Conservation (phyloP, 2,329 filamentous ascomycete genomes). For the Macrophomina tecta region DNA sequence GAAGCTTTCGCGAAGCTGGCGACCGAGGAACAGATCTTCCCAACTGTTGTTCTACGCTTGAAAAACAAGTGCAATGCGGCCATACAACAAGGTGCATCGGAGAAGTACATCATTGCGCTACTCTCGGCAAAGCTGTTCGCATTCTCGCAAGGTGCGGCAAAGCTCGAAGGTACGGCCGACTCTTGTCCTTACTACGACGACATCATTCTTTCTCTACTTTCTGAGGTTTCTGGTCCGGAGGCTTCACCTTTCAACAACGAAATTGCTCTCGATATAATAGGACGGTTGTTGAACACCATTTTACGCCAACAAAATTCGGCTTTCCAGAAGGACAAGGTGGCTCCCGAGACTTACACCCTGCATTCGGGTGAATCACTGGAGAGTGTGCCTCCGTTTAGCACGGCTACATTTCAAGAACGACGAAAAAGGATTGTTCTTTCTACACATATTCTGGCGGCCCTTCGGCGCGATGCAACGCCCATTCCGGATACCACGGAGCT, state of each 20-base stretch:
- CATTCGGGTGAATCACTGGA: constrained; percentile 47
- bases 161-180: constrained; percentile 52
- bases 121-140: constrained; percentile 67
- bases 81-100: constrained; percentile 58
- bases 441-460: constrained; percentile 62
- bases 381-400: constrained; percentile 42
- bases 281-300: constrained; percentile 65
- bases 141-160: constrained; percentile 61
- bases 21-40: constrained; percentile 66
- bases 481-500: constrained; percentile 41
- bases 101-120: constrained; percentile 64
- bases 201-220: constrained; percentile 51
- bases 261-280: constrained; percentile 63
- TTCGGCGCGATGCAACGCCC: constrained; percentile 44
- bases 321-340: constrained; percentile 58
- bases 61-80: constrained; percentile 67
- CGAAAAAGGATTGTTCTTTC: constrained; percentile 61
- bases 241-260: constrained; percentile 52
- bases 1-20: constrained; percentile 70
- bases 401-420: constrained; percentile 39
- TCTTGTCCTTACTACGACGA: constrained; percentile 53
- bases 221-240: constrained; percentile 43
- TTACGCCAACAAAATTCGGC: constrained; percentile 58
- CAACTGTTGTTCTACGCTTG: constrained; percentile 66
- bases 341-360: constrained; percentile 61